Evolutionary conservation across 768 basidiomycete genomes (phyloP), one percentile per base, ranked within the genome.

Genomic region (Brasilioporus rufonigricans): DNA sequence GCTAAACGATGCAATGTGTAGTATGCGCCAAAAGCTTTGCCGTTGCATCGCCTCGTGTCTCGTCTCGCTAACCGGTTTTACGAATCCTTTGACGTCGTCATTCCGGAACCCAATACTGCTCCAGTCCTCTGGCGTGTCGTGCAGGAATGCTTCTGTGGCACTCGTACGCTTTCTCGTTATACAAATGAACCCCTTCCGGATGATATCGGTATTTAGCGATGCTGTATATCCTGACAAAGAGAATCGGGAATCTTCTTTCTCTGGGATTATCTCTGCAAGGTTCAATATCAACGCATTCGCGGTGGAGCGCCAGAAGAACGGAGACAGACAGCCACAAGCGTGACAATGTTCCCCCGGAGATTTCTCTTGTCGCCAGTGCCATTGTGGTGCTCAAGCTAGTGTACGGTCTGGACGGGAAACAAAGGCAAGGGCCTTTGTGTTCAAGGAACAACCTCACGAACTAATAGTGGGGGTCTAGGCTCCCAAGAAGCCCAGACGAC

Each of bases 371-470:
- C 41, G 83, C 80, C 2, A 76, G 75, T 14, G 79, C 80, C 45
- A 76, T 93, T 13, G 77, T 92, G 12, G 84, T 85, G 33, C 75
- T 94, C 61, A 95, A 94, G 73, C 78, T 96, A 78, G 80, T 86
- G 24, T 94, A 94, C 63, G 94, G 93, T 1, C 65, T 94, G 27
- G 92, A 94, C 66, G 90, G 85, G 27, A 74, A 73, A 58, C 52
- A 62, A 50, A 80, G 89, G 89, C 84, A 65, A 73, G 58, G 23
- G 32, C 10, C 0, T 40, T 56, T 52, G 47, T 50, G 44, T 56
- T 44, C 29, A 43, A 36, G 27, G 40, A 16, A 43, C 43, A 18
- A 24, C 41, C 44, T 58, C 44, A 44, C 39, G 38, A 55, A 55
- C 55, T 63, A 55, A 62, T 41, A 43, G 24, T 23, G 31, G 32